Evolutionary conservation across 805 yeast genomes (phyloP), one percentile per base, ranked within the genome.

Genomic region (Torulaspora delbrueckii): DNA sequence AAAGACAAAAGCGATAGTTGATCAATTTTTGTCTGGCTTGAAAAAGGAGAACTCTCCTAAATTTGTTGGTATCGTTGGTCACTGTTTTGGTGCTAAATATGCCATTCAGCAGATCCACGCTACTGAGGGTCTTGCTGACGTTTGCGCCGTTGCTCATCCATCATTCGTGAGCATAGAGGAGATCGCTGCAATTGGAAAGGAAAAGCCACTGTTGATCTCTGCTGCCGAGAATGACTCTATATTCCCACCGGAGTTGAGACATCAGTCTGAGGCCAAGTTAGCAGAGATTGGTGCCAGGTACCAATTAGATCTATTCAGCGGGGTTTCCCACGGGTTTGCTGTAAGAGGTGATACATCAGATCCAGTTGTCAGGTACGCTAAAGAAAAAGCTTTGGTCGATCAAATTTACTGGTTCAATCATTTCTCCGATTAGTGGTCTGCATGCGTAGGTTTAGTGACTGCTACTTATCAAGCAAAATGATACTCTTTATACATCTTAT

Each of bases 31-130:
- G 48, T 55, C 60, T 2, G 59, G 58, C 7, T 64, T 84, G 46
- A 75, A 69, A 48, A 56, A 60, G 23, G 76, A 74, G 46, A 62
- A 65, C 44, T 66, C 66, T n/a, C 77, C 78, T 13, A 62, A 69
- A 42, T 78, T 72, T 53, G 48, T 83, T 18, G 80, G 76, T 35
- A 77, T 78, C 16, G 67, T 83, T 47, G 96, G 96, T 19, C 81
- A 87, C 70, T 88, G 96, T 68, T 88, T 72, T 53, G 96, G 96
- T 62, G 96, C 87, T 33, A 84, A 81, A 65, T 81, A 71, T 55
- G 79, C 77, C 27, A 56, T 84, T 46, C 79, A 75, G 48, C 76
- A 81, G 46, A 57, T 71, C 8, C 46, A 68, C 38, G 55, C 62
- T 4, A 55, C 58, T 1, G 47, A 41, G 7, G 75, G 76, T 22